Conservation (phyloP, 306 rosid genomes). For the Abrus precatorius region DNA sequence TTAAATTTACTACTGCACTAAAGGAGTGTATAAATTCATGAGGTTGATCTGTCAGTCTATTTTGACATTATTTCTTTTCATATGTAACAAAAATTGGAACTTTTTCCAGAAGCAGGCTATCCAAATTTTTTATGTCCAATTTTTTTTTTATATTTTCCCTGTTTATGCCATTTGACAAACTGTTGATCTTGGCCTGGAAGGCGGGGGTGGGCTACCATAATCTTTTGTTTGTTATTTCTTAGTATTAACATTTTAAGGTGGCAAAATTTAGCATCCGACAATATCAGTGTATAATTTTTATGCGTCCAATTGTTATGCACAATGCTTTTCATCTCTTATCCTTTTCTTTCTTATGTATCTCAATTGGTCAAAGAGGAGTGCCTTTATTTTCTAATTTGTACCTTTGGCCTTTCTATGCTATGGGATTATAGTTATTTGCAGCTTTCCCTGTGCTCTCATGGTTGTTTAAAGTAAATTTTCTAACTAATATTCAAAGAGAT, state of each 20-base stretch:
- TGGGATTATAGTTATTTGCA: neutral
- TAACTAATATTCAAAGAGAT: slow-evolving; percentile 1
- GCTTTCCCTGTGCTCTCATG: neutral
- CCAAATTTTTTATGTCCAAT: neutral
- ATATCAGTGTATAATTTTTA: slow-evolving; percentile 2
- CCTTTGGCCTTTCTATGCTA: neutral
- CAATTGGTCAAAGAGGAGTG: neutral
- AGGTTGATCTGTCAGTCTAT: slow-evolving; percentile 36
- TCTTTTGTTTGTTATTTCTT: neutral
- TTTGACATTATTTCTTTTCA: slow-evolving; percentile 15
- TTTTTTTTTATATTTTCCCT: slow-evolving; percentile 10
- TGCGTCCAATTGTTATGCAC: neutral
- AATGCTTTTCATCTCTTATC: neutral
- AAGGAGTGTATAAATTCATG: slow-evolving; percentile 21
- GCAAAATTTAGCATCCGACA: neutral
- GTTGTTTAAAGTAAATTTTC: slow-evolving; percentile 20
- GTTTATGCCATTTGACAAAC: slow-evolving; percentile 1
- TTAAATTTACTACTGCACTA: slow-evolving; percentile 10
- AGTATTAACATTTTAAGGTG: neutral
- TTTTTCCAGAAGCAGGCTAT: slow-evolving; percentile 26
- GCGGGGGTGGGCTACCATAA: neutral
- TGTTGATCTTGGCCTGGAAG: neutral
- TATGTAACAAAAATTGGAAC: neutral
- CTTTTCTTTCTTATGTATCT: neutral
- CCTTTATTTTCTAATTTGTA: neutral